Conservation (phyloP, 1,139 yeast species). For the Yamadazyma diospyri region DNA sequence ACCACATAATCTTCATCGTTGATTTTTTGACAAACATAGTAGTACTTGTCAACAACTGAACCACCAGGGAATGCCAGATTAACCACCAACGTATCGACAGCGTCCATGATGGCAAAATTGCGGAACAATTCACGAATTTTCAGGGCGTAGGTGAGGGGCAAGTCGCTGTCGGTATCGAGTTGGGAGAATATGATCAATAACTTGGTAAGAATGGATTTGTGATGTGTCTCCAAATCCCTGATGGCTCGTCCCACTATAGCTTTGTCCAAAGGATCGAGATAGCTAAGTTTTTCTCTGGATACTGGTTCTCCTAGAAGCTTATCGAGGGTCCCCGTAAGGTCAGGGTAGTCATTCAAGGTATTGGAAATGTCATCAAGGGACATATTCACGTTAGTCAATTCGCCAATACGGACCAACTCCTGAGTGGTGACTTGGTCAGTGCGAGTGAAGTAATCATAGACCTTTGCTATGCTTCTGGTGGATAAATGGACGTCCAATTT, state of each 20-base stretch:
- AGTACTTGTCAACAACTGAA: slow-evolving; percentile 15
- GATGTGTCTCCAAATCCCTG: slow-evolving; percentile 11
- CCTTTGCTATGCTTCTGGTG: slow-evolving; percentile 23
- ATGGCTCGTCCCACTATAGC: slow-evolving; percentile 2
- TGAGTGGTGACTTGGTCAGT: not conserved
- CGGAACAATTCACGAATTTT: slow-evolving; percentile 1
- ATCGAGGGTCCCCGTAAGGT: slow-evolving; percentile 14
- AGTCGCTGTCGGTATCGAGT: slow-evolving; percentile 9
- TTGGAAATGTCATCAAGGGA: slow-evolving; percentile 12
- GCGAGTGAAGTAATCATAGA: slow-evolving; percentile 12
- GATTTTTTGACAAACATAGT: slow-evolving; percentile 11
- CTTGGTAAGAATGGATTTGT: slow-evolving; percentile 10
- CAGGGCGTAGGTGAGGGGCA: slow-evolving; percentile 4
- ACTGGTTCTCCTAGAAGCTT: slow-evolving; percentile 17
- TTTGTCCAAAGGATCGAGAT: slow-evolving; percentile 2
- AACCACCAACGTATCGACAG: slow-evolving; percentile 2
- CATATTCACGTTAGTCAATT: slow-evolving; percentile 1
- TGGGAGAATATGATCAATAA: slow-evolving; percentile 12
- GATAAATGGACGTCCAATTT: slow-evolving; percentile 18
- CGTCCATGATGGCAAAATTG: slow-evolving; percentile 1
- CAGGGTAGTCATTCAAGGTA: slow-evolving; percentile 20
- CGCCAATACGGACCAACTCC: slow-evolving; percentile 9
- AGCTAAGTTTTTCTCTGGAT: not conserved
- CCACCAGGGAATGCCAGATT: slow-evolving; percentile 8
- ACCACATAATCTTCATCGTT: slow-evolving; percentile 18